Evolutionary conservation across 768 basidiomycete species (phyloP), one percentile per base, ranked within the genome.

Genomic region (Auricularia cornea): DNA sequence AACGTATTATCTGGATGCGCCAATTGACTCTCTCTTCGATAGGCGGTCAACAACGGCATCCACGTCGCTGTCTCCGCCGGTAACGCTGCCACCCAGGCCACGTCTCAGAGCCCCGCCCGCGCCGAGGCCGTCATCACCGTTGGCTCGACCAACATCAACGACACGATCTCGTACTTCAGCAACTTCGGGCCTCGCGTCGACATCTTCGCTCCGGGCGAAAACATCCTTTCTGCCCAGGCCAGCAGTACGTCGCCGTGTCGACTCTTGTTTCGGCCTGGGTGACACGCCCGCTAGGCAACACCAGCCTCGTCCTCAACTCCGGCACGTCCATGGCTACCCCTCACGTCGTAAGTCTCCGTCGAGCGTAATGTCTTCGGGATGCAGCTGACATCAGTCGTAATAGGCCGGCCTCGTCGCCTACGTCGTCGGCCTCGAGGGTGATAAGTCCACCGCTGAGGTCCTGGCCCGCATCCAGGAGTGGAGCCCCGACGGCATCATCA

Each of bases 261-360:
- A 56, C n/a, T n/a, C n/a, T 32, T 12, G 20, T 48, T 20, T 18
- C 44, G 20, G 6, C 20, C 59, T 6, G 11, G 16, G 11, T 48
- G 44, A 56, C 56, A 35, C 57, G 65, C 40, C 16, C 8, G 10
- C 20, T 70, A 59, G 29, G 16, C 18, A 71, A 66, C 3, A 83
- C 89, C n/a, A 80, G 79, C 59, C 84, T 86, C 68, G 90, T 87
- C 8, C 83, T 48, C 60, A 64, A 96, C 67, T 93, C 91, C 1
- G 93, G 93, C 48, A 94, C 93, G 6, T 94, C 90, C 16, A 97
- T 97, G 94, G 94, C 95, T 16, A 92, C 92, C 6, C 95, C 95
- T 59, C 94, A 96, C 77, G 68, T 80, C 29, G 35, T 38, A 10
- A 1, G 35, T 38, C 35, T 38, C 10, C 35, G 8, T 5, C 8